Conservation (phyloP, 768 basidiomycete species). For the Xerocomellus amylosporus region DNA sequence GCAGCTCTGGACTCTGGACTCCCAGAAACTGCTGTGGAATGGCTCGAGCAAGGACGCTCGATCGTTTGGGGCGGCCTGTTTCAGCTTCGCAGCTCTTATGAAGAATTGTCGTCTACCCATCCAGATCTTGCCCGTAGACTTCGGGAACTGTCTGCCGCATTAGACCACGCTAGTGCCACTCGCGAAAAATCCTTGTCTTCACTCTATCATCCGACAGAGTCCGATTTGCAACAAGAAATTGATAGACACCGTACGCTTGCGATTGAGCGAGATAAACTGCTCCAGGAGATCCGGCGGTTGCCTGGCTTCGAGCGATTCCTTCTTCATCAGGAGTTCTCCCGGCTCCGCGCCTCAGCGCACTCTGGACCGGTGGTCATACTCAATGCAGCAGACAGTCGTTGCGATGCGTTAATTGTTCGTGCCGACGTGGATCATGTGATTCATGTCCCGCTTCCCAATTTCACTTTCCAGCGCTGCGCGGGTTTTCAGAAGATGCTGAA, state of each 20-base stretch:
- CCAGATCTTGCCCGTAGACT: conserved; percentile 3
- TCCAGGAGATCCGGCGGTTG: no score
- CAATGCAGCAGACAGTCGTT: not conserved
- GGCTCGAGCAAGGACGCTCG: conserved; percentile 16
- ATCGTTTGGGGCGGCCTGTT: conserved; percentile 5
- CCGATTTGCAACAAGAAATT: not conserved
- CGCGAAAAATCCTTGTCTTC: not conserved
- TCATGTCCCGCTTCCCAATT: not conserved
- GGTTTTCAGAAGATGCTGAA: not conserved
- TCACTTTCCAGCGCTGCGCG: not conserved
- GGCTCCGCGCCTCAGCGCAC: not conserved
- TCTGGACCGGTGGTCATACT: not conserved
- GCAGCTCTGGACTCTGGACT: not conserved
- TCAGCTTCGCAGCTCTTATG: conserved; percentile 5
- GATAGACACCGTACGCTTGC: not conserved
- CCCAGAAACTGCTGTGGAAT: conserved; percentile 4
- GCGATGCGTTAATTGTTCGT: not conserved
- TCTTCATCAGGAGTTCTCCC: not conserved
- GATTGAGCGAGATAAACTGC: no score
- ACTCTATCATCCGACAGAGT: not conserved
- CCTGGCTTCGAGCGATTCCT: not conserved
- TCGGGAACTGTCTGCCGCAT: not conserved
- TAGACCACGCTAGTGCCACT: not conserved
- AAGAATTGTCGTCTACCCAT: not conserved
- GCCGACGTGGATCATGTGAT: not conserved